Base-by-base conservation (phyloP, 352 stramenopile genomes). In the Phytophthora kernoviae region DNA sequence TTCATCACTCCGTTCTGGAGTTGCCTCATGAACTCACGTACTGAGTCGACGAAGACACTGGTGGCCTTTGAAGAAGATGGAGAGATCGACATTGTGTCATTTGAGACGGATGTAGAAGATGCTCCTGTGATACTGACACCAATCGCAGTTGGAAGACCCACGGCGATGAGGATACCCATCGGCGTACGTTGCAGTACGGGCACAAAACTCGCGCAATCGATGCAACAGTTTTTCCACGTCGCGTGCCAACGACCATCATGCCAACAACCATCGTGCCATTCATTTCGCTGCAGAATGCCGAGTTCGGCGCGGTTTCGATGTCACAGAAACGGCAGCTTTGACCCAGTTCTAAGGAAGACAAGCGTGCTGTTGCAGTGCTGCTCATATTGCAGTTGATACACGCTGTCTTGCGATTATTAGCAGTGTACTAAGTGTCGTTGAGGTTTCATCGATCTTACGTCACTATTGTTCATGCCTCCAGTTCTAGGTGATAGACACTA, bases 401-500 rank as follows among this genome's bases (percentile, higher is more conserved):
- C n/a, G n/a, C n/a, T n/a, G n/a, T n/a, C n/a, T n/a, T n/a, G n/a
- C n/a, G n/a, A n/a, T n/a, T n/a, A n/a, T n/a, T n/a, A n/a, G n/a
- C n/a, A n/a, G n/a, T n/a, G n/a, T n/a, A n/a, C n/a, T n/a, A n/a
- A n/a, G n/a, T 30, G 24, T 30, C 24, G 6, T 39, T 39, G 33
- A 34, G 30, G 30, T 34, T 5, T 34, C 11, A 34, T 34, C 30
- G 30, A 34, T 11, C 11, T 11, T 34, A 11, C 39, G 9, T 44
- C 15, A 15, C 4, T 20, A 44, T 17, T 26, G n/a, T 52, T 70
- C 30, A 70, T 21, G 54, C 54, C 10, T 77, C 58, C 32, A 6
- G 24, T 30, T 30, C 24, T 30, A 87, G 22, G 51, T 90, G 82
- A 42, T 75, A 76, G 9, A 90, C 82, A n/a, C 49, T 53, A 7